Conservation (phyloP, 495 filamentous ascomycete species). For the Penicillium pancosmium region DNA sequence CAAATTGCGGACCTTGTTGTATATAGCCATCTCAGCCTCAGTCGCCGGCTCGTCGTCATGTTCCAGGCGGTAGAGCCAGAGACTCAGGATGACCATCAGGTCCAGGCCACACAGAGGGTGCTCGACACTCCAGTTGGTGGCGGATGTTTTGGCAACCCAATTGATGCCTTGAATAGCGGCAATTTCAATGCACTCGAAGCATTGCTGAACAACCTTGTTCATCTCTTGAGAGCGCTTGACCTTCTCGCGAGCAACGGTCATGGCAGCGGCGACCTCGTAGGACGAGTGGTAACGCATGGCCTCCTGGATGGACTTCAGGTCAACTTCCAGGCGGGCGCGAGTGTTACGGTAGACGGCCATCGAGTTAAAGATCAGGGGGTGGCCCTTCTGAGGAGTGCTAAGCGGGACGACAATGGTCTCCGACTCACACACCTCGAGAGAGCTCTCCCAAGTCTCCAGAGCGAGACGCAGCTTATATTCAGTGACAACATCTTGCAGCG, state of each 20-base stretch:
- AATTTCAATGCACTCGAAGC: constrained; percentile 97
- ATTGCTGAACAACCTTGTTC: constrained; percentile 97
- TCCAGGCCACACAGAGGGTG: constrained; percentile 96
- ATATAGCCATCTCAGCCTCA: constrained; percentile 90
- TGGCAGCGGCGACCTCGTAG: constrained; percentile 93
- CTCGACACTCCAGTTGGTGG: constrained; percentile 99
- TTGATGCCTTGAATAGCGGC: constrained; percentile 93
- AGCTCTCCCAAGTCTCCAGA: constrained; percentile 97
- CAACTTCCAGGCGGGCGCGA: constrained; percentile 88
- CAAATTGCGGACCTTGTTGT: constrained; percentile 89
- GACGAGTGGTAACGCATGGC: constrained; percentile 95
- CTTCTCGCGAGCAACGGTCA: constrained; percentile 89
- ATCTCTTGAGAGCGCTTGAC: constrained; percentile 96
- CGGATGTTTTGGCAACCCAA: constrained; percentile 95
- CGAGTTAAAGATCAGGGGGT: constrained; percentile 97
- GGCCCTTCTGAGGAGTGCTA: constrained; percentile 95
- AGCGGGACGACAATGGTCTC: constrained; percentile 89
- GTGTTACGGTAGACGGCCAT: constrained; percentile 97
- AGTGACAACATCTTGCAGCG: constrained; percentile 92
- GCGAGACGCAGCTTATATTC: constrained; percentile 98
- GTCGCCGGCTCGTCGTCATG: constrained; percentile 94
- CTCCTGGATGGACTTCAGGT: constrained; percentile 93
- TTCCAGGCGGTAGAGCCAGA: constrained; percentile 99
- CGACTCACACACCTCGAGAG: constrained; percentile 89
- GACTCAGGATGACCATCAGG: constrained; percentile 96